phyloP scores from a whole-genome alignment of 83 land plant genomes.

The Isoetes engelmannii region DNA sequence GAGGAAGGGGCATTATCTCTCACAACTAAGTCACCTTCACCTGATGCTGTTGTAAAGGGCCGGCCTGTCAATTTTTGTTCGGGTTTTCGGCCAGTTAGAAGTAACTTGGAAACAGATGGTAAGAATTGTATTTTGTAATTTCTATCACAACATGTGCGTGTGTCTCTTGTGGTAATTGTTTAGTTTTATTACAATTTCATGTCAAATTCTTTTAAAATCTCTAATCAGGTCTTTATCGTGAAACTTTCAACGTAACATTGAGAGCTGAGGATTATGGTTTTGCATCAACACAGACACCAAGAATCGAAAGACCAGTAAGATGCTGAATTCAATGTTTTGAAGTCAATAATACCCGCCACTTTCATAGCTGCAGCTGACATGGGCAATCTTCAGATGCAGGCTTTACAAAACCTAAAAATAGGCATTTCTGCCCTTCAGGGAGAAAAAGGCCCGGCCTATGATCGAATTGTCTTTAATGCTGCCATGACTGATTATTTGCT shows the following conservation, averaged over 20 bases:
- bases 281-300: constrained; percentile 80
- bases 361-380: not conserved
- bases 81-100: constrained; percentile 62
- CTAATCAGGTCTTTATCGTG: constrained; percentile 68
- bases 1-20: constrained; percentile 97
- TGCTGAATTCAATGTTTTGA: not conserved
- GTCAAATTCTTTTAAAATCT: not conserved
- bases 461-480: constrained; percentile 87
- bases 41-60: constrained; percentile 55
- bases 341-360: not conserved
- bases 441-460: constrained; percentile 87
- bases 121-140: not conserved
- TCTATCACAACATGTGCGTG: not conserved
- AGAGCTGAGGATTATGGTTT: constrained; percentile 84
- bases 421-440: constrained; percentile 85
- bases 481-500: constrained; percentile 85
- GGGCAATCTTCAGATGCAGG: constrained; percentile 34
- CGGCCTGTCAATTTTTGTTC: constrained; percentile 86
- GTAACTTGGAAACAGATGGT: not conserved
- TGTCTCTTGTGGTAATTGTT: not conserved
- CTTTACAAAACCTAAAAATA: constrained; percentile 62
- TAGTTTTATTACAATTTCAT: not conserved
- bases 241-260: constrained; percentile 57
- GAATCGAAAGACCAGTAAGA: constrained; percentile 87
- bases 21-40: constrained; percentile 67